A percentile compares a stretch with the other conserved stretches of the same genome.
phyloP scores from a whole-genome alignment of 2,329 filamentous ascomycete species.

The Pyricularia pennisetigena region DNA sequence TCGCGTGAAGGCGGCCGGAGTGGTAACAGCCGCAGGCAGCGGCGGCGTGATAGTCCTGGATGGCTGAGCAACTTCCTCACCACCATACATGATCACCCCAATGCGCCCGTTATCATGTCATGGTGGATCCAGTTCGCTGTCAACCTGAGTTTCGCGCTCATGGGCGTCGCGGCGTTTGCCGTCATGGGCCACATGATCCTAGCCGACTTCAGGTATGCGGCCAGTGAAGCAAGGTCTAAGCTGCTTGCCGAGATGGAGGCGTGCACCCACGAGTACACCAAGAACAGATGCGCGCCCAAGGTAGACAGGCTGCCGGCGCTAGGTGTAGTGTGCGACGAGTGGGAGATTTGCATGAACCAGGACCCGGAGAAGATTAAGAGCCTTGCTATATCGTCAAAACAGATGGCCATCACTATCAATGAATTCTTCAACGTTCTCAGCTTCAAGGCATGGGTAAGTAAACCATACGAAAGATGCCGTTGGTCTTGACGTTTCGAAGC shows the following conservation, averaged over 20 bases:
- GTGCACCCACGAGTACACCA: conserved; percentile 63
- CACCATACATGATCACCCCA: conserved; percentile 45
- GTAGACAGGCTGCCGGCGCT: conserved; percentile 62
- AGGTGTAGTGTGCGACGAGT: conserved; percentile 62
- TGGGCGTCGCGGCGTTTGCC: conserved; percentile 33
- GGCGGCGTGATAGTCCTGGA: conserved; percentile 14
- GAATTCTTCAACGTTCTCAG: conserved; percentile 86
- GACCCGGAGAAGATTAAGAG: conserved; percentile 70
- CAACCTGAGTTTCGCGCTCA: conserved; percentile 44
- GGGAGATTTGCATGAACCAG: conserved; percentile 80
- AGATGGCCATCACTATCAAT: conserved; percentile 88
- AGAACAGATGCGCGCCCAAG: conserved; percentile 62
- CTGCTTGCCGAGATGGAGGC: conserved; percentile 63
- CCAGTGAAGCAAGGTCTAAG: conserved; percentile 55
- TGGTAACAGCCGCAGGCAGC: conserved; percentile 7
- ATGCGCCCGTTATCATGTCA: conserved; percentile 48
- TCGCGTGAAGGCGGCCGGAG: conserved; percentile 6
- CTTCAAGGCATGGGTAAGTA: conserved; percentile 58
- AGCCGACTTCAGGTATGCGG: conserved; percentile 64
- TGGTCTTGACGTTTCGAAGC: neutral
- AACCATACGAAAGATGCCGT: neutral
- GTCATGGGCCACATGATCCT: conserved; percentile 60
- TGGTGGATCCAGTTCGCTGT: conserved; percentile 51
- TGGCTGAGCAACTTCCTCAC: conserved; percentile 35
- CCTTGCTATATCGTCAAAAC: conserved; percentile 73